Evolutionary conservation across 2,329 filamentous ascomycete species (phyloP), one percentile per base, ranked within the genome.

Genomic region (Colletotrichum tropicicola): DNA sequence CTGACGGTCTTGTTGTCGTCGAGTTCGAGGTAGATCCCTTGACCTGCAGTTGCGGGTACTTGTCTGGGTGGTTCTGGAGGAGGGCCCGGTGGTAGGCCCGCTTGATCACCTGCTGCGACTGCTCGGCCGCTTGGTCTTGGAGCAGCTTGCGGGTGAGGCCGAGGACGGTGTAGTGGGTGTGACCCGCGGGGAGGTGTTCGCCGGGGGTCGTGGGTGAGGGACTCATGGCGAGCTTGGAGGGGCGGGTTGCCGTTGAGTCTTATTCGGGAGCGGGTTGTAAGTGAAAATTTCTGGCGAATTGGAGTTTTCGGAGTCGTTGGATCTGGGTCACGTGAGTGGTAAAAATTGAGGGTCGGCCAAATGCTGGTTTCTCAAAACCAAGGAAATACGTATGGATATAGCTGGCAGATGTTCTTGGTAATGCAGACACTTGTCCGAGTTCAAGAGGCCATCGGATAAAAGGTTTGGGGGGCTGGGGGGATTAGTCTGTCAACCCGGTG

Each of bases 41-140:
- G 9, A 27, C 37, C 45, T 35, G 41, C n/a, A 51, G 17, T 27
- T 39, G 65, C 73, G 35, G 54, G 55, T 58, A 70, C 71, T 90
- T 90, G 78, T 91, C 88, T 3, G 89, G 89, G 75, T 92, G 89
- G 78, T 91, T 83, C 68, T 81, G 83, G 15, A 92, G 83, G 32
- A 92, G 83, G 21, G 89, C 87, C 57, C 86, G 83, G 74, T 83
- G 87, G 76, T 91, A 92, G 65, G 89, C 88, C 64, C 83, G 83
- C 72, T 89, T 90, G 65, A 91, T 79, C 53, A 86, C 78, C 51
- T 81, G 77, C 68, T 79, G 72, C 41, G 81, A 74, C 70, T 83
- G 79, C 65, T 77, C 70, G 15, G 51, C 43, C 19, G 57, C 45
- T 56, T 80, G 73, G 62, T 79, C 74, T 70, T 82, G 75, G 63